Evolutionary conservation across 2,329 filamentous ascomycete genomes (phyloP).

Genomic region (Stemphylium beticola): DNA sequence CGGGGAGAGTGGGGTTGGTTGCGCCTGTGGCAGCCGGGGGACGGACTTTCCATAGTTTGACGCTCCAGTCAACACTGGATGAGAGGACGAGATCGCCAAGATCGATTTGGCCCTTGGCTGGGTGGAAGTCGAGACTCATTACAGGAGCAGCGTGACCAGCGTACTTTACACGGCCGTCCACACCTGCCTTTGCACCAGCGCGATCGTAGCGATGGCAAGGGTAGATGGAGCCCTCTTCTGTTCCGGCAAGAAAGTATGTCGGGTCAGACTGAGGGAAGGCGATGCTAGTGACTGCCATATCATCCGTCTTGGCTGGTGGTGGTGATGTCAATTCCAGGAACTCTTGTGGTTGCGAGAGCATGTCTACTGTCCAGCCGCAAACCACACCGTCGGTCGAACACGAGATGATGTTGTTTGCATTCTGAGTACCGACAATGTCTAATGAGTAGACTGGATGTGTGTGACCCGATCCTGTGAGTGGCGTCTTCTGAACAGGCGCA

Average conservation of each 20-base stretch:
- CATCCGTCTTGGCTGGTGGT: slow-evolving; percentile 80
- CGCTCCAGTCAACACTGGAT: slow-evolving; percentile 94
- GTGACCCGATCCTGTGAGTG: slow-evolving; percentile 90
- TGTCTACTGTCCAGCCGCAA: slow-evolving; percentile 97
- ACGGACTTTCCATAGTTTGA: slow-evolving; percentile 94
- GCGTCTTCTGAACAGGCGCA: slow-evolving; percentile 90
- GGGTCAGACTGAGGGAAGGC: slow-evolving; percentile 94
- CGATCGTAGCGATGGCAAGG: slow-evolving; percentile 97
- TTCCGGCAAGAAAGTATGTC: slow-evolving; percentile 96
- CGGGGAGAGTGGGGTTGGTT: slow-evolving; percentile 50
- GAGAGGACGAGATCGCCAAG: slow-evolving; percentile 91
- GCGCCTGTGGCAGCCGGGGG: slow-evolving; percentile 72
- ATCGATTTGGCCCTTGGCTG: slow-evolving; percentile 88
- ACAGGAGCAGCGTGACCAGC: slow-evolving; percentile 90
- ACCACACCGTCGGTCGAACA: slow-evolving; percentile 96
- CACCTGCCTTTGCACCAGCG: slow-evolving; percentile 93
- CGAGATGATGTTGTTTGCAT: slow-evolving; percentile 98
- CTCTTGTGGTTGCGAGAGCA: slow-evolving; percentile 96
- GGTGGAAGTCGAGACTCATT: slow-evolving; percentile 96
- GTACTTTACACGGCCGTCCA: slow-evolving; percentile 88
- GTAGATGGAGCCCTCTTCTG: slow-evolving; percentile 95
- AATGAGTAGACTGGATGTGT: slow-evolving; percentile 96
- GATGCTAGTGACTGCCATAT: slow-evolving; percentile 92
- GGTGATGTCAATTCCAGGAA: slow-evolving; percentile 87
- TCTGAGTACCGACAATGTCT: slow-evolving; percentile 95